phyloP scores from a whole-genome alignment of 805 yeast genomes.

The Ogataea angusta region DNA sequence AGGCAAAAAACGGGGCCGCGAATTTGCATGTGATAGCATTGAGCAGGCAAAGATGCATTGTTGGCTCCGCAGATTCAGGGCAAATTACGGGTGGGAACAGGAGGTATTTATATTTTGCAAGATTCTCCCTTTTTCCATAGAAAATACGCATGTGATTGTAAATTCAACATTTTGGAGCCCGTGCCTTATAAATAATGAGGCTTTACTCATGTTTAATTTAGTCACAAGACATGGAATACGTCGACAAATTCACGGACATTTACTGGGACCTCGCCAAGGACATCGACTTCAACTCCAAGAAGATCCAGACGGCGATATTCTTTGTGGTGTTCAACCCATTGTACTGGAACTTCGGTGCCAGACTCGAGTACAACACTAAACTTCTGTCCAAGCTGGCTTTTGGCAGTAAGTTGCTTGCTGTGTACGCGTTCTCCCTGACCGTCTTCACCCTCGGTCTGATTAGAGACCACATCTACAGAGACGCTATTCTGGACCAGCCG shows the following conservation, averaged over 20 bases:
- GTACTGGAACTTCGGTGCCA: conserved; percentile 92
- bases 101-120: conserved; percentile 2
- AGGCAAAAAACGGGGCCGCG: conserved; percentile 2
- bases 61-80: background rate
- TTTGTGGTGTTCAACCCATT: conserved; percentile 88
- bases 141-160: conserved; percentile 3
- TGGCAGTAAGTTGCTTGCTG: conserved; percentile 66
- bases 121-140: conserved; percentile 1
- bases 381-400: conserved; percentile 71
- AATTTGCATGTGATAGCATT: conserved; percentile 5
- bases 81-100: background rate
- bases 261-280: conserved; percentile 24
- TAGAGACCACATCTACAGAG: conserved; percentile 73
- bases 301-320: conserved; percentile 42
- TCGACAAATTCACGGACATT: conserved; percentile 17
- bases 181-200: conserved; percentile 5
- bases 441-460: conserved; percentile 83
- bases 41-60: background rate
- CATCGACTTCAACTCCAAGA: conserved; percentile 23
- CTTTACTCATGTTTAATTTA: background rate
- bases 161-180: conserved; percentile 4
- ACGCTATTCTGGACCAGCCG: conserved; percentile 71
- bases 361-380: conserved; percentile 77
- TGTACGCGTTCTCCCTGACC: conserved; percentile 77
- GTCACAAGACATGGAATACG: conserved; percentile 19